Base-by-base conservation (phyloP, 2,329 filamentous ascomycete genomes). In the Rhexocercosporidium sp. region DNA sequence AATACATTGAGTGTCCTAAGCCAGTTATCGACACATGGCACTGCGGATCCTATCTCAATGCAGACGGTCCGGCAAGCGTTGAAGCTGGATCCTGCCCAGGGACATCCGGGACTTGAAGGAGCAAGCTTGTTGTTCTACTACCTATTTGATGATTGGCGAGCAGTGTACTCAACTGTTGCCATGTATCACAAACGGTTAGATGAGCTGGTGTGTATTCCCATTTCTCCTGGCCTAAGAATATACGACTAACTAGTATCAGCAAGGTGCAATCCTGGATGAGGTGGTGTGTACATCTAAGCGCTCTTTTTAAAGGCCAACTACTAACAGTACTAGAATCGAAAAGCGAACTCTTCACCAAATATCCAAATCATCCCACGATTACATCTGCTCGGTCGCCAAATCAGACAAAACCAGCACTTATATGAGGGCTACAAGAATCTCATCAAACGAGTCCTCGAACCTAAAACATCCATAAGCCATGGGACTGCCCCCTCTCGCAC, bases 101-200 rank as follows among this genome's bases (percentile, higher is more conserved):
- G 46, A 69, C 72, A 69, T 65, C 70, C 37, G 68, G 79, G 78
- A 2, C 70, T 76, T 2, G 87, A 90, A 71, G 83, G 84, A 1
- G 84, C 88, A 0, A 88, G 87, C 22, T 80, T 88, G 22, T 78
- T 90, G 2, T 90, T 90, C 77, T 90, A 89, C 75, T 90, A 90
- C 72, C 78, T 90, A 0, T 90, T 90, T 72, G 88, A 91, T 73
- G 88, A 90, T 73, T 90, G 88, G 81, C 82, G 83, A 41, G 86
- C 86, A 3, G 87, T 86, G 0, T 86, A 86, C 61, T 83, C 83
- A 29, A 82, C 88, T 5, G 80, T 90, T 14, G 84, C 82, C 11
- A 74, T 70, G 1, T 81, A 81, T 72, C 83, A 73, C 73, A 77
- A 67, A 75, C 85, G 74, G 65, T 76, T 90, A 7, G 80, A 84